Percentiles rank a stretch among this genome's conserved stretches.
Conservation (phyloP, 2,329 filamentous ascomycete species). For the Colletotrichum endophyticum region DNA sequence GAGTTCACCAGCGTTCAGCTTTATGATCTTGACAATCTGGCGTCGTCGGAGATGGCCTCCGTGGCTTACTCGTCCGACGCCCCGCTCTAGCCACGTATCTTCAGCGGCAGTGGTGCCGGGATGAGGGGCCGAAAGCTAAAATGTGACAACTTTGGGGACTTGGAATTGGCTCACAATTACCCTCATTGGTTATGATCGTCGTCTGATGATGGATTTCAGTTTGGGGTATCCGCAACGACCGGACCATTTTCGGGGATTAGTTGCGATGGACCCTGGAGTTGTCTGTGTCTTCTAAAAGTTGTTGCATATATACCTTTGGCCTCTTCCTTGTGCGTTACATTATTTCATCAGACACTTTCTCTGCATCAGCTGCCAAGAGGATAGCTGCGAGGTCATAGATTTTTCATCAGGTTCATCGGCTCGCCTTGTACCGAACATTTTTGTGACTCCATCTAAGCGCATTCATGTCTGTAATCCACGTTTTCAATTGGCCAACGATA, state of each 20-base stretch:
- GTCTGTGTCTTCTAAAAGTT: background rate
- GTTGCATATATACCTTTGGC: background rate
- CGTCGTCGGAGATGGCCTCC: background rate
- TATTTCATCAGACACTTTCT: no score
- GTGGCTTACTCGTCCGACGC: background rate
- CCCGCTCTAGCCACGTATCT: background rate
- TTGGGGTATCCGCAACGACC: background rate
- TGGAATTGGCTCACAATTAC: background rate
- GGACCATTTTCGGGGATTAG: background rate
- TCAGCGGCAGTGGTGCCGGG: background rate
- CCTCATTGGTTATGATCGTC: background rate
- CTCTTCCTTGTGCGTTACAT: no score
- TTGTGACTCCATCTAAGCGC: no score
- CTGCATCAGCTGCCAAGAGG: background rate
- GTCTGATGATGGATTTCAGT: background rate
- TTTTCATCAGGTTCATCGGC: background rate
- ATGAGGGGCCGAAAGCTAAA: background rate
- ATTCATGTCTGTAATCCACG: background rate
- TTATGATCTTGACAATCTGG: background rate
- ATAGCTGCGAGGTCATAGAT: background rate
- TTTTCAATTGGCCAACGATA: background rate
- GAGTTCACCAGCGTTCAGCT: background rate
- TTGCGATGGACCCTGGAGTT: background rate
- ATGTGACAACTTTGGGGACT: rapidly evolving
- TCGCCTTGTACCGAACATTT: background rate